Conservation (phyloP, 148 eudicot species). For the Amaranthus cruentus region DNA sequence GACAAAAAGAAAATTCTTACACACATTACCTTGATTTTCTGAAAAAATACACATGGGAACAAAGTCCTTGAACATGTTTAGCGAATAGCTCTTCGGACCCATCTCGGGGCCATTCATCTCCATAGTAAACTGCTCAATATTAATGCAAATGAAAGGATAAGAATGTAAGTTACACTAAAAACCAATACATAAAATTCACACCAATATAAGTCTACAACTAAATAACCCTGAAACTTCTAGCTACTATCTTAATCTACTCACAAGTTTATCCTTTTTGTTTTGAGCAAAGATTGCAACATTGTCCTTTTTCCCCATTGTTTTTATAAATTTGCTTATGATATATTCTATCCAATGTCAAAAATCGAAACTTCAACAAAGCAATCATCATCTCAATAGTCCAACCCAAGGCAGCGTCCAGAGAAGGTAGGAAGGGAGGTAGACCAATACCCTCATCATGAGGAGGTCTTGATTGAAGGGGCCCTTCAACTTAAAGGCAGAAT, state of each 20-base stretch:
- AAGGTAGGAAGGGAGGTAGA: too few species aligned
- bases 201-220: neutral
- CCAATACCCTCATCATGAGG: too few species aligned
- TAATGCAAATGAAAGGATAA: slow-evolving; percentile 10
- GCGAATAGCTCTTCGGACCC: slow-evolving; percentile 75
- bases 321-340: neutral
- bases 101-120: slow-evolving; percentile 66
- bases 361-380: too few species aligned
- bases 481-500: too few species aligned
- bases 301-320: too few species aligned
- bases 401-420: too few species aligned
- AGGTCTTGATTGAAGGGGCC: too few species aligned
- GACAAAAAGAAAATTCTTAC: neutral
- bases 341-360: neutral
- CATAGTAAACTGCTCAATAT: slow-evolving; percentile 67
- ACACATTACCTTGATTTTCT: slow-evolving; percentile 65
- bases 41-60: slow-evolving; percentile 94
- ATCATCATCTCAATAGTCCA: too few species aligned
- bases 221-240: too few species aligned
- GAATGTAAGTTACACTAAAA: neutral
- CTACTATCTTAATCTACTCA: neutral
- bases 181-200: neutral
- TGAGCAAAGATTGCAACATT: too few species aligned
- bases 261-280: neutral
- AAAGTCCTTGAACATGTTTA: slow-evolving; percentile 85